Base-by-base conservation (phyloP, 192 early-diverging fungal genomes). In the Dispira parvispora region DNA sequence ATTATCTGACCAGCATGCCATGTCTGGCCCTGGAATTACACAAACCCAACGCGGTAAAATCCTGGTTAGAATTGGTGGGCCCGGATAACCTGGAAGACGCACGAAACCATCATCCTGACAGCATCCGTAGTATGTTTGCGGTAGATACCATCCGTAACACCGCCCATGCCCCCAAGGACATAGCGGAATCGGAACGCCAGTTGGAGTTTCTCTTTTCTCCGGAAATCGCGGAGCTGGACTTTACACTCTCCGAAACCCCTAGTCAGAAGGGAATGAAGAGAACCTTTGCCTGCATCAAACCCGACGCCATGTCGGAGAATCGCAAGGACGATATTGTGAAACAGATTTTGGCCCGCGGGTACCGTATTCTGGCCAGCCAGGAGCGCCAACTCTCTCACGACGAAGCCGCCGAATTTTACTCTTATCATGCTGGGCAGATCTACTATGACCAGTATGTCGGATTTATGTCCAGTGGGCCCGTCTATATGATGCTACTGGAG, bases 231-330 rank as follows among this genome's bases (percentile, higher is more conserved):
- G 70, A 65, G 21, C 47, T 74, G 38, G n/a, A 61, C 20, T 21
- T 61, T 13, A 61, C 20, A 28, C 63, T 70, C 3, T 70, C 74
- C 67, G 66, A 72, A 63, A 64, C 63, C 66, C 11, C 58, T 4
- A 11, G 43, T 8, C 28, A 25, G 53, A 38, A 2, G 63, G 71
- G 62, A 68, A 62, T 23, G 54, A 70, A 75, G 61, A 46, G 60
- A 45, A 80, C 80, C 9, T 60, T 82, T 52, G 79, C 75, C 18
- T 62, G 80, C 26, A 72, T 82, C 57, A 82, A 82, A 46, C 79
- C 80, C 18, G 80, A 82, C 57, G 66, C 74, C 5, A 70, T 63
- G 57, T 23, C 45, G 8, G 52, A 70, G 20, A 55, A 49, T 32
- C 52, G 68, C 46, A 70, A 75, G 21, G 65, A 62, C 43, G 54